A percentile compares a stretch with the other conserved stretches of the same genome.
Conservation (phyloP, 2,329 filamentous ascomycete species). For the Keithomyces neogunnii region DNA sequence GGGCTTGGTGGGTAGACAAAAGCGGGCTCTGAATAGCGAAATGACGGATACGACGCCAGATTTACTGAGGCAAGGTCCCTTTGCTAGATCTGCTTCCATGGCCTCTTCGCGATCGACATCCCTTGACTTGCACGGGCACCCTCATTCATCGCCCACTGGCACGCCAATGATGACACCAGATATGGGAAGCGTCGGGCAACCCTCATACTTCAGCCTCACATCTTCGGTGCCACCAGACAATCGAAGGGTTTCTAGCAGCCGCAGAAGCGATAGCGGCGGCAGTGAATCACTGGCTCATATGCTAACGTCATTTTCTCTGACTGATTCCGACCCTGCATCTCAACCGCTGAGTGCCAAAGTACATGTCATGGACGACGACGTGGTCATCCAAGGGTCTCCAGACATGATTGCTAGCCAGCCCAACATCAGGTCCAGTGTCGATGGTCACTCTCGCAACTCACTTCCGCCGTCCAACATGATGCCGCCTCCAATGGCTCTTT, state of each 20-base stretch:
- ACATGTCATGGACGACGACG: conserved; percentile 64
- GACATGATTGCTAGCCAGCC: conserved; percentile 50
- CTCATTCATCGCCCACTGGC: conserved; percentile 62
- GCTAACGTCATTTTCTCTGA: conserved; percentile 70
- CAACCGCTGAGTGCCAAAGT: conserved; percentile 41
- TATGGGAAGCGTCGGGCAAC: conserved; percentile 58
- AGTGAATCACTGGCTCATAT: conserved; percentile 79
- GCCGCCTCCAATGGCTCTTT: conserved; percentile 87
- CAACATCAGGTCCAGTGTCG: conserved; percentile 21
- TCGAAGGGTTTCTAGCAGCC: conserved; percentile 60
- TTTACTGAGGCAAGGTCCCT: conserved; percentile 84
- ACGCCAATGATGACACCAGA: conserved; percentile 83
- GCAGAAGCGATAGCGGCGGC: conserved; percentile 85
- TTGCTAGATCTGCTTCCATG: conserved; percentile 75
- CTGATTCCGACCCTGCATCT: conserved; percentile 43
- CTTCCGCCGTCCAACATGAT: conserved; percentile 58
- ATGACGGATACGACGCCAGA: conserved; percentile 81
- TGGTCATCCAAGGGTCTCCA: conserved; percentile 65
- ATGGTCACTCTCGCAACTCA: conserved; percentile 24
- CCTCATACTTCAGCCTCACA: conserved; percentile 83
- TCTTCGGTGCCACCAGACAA: conserved; percentile 45
- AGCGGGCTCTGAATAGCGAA: conserved; percentile 74
- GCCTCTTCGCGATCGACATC: conserved; percentile 89
- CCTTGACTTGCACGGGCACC: conserved; percentile 70
- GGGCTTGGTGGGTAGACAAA: conserved; percentile 93